These are phyloP conservation scores for Withania somnifera DNA, from an alignment of 305 asterid genomes.

Conservation along the genomic window DNA sequence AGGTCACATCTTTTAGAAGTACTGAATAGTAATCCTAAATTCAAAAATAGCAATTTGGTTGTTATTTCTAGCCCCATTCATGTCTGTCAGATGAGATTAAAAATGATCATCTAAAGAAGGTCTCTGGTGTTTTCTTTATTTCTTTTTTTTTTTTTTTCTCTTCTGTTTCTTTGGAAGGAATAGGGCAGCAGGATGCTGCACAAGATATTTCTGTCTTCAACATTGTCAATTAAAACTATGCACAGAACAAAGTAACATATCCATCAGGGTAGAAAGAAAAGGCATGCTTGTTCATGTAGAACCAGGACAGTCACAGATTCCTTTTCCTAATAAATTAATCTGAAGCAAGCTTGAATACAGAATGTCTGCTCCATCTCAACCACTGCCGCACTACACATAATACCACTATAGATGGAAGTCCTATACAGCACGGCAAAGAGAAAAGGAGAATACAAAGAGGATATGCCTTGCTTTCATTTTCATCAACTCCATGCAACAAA, in stretches of 20 bases:
- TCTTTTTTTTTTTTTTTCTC: not conserved
- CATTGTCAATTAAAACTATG: not conserved
- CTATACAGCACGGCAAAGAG: not conserved
- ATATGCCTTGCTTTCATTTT: constrained; percentile 96
- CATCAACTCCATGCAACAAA: constrained; percentile 88
- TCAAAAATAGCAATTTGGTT: not conserved
- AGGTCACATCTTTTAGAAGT: not conserved
- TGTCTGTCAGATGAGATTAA: not conserved
- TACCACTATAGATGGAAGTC: not conserved
- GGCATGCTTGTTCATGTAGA: not conserved
- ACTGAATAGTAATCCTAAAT: not conserved
- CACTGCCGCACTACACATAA: not conserved
- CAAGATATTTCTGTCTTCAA: not conserved
- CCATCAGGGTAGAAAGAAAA: not conserved
- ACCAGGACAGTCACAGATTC: not conserved
- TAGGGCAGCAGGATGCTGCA: not conserved
- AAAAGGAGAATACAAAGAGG: constrained; percentile 59
- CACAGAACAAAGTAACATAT: not conserved
- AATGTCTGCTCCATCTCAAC: not conserved
- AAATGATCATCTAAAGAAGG: not conserved
- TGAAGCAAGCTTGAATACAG: not conserved
- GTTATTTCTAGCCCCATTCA: not conserved
- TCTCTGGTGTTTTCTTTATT: not conserved
- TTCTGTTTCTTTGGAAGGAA: not conserved
- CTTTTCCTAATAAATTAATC: not conserved